Percentiles rank a stretch among this genome's conserved stretches.
phyloP scores from a whole-genome alignment of 179 eudicot genomes.

The Silene noctiflora region DNA sequence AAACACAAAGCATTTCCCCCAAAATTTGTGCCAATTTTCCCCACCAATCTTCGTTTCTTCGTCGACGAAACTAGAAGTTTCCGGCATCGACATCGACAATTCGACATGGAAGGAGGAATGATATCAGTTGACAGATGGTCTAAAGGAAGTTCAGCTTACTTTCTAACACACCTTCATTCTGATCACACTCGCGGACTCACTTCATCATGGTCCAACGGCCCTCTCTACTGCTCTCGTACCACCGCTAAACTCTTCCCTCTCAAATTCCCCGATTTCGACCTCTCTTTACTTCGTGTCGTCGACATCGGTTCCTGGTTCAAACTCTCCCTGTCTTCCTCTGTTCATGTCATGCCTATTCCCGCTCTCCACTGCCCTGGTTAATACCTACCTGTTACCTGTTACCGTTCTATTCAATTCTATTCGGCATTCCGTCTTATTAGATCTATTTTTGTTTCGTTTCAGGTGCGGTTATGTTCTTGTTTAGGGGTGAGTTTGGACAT shows the following conservation, averaged over 20 bases:
- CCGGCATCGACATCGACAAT: too few species aligned
- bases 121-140: conserved; percentile 81
- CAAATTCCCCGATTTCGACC: conserved; percentile 63
- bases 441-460: background rate
- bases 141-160: conserved; percentile 62
- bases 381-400: conserved; percentile 11
- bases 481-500: conserved; percentile 72
- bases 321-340: conserved; percentile 46
- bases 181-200: conserved; percentile 75
- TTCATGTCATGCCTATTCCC: conserved; percentile 48
- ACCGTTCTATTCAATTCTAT: background rate
- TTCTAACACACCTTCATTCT: conserved; percentile 74
- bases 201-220: conserved; percentile 56
- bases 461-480: conserved; percentile 88
- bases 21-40: too few species aligned
- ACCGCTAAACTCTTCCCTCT: conserved; percentile 62
- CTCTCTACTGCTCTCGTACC: conserved; percentile 62
- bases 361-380: conserved; percentile 83
- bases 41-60: too few species aligned
- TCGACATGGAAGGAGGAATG: conserved; percentile 68
- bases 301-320: conserved; percentile 51
- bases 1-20: too few species aligned
- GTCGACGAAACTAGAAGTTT: too few species aligned
- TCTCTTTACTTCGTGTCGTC: conserved; percentile 51
- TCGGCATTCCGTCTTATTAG: background rate